phyloP scores from a whole-genome alignment of 2,329 filamentous ascomycete genomes.

The Colletotrichum gigasporum region DNA sequence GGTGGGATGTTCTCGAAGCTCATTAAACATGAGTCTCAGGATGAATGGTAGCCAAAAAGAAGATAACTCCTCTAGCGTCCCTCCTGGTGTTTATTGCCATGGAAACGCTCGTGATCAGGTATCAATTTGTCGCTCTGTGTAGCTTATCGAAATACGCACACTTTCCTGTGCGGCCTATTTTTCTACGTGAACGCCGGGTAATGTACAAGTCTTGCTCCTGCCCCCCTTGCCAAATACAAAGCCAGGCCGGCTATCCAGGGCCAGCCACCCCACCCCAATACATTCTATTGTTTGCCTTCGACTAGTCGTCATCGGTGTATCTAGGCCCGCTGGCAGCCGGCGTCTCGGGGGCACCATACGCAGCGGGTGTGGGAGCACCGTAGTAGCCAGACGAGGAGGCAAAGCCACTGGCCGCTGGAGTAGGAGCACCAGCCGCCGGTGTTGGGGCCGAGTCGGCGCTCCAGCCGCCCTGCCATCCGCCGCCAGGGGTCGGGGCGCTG shows the following conservation, averaged over 20 bases:
- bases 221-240: neutral
- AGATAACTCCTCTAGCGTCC: no score
- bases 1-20: constrained; percentile 59
- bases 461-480: constrained; percentile 68
- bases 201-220: constrained; percentile 22
- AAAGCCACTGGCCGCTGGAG: constrained; percentile 71
- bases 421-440: constrained; percentile 72
- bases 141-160: constrained; percentile 3
- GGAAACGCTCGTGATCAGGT: no score
- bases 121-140: no score
- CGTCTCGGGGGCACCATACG: constrained; percentile 67
- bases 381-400: constrained; percentile 58
- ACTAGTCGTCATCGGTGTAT: constrained; percentile 62
- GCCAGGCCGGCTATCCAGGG: neutral
- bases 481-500: constrained; percentile 76
- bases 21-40: no score
- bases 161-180: neutral
- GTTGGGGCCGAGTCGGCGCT: constrained; percentile 73
- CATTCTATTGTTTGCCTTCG: neutral
- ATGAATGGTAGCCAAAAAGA: no score
- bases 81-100: no score
- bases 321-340: constrained; percentile 67
- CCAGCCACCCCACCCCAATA: neutral
- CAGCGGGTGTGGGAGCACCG: constrained; percentile 72
- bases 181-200: constrained; percentile 30